Base-by-base conservation (phyloP, 1,139 yeast species). In the Candida albicans region DNA sequence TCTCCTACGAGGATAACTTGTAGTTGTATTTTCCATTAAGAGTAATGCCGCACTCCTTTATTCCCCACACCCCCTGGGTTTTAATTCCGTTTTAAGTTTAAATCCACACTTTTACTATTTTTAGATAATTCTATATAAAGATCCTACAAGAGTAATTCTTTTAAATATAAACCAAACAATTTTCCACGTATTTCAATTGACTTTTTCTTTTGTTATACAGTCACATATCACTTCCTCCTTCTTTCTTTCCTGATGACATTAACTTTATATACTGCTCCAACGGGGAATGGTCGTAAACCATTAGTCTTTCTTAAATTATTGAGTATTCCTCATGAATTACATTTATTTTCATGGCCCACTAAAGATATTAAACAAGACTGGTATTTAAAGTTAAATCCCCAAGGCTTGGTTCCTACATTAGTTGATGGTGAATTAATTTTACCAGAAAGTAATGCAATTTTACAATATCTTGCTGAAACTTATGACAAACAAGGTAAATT, bases 201-300 rank as follows among this genome's bases (percentile, higher is more conserved):
- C n/a, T n/a, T n/a, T n/a, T n/a, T n/a, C n/a, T n/a, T n/a, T n/a
- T n/a, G n/a, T n/a, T n/a, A n/a, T n/a, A n/a, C n/a, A n/a, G n/a
- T n/a, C n/a, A n/a, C n/a, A n/a, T n/a, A n/a, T n/a, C 25, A 35
- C 15, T 10, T 18, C 5, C 22, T 18, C 22, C 5, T 18, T 18
- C 22, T 13, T 39, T 18, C 11, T 30, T 29, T 25, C 11, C 25
- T 22, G 10, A 42, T 42, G 45, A 35, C 45, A 22, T 39, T 44
- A n/a, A 47, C 43, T 4, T 43, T 47, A 32, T 56, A 55, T 45
- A 47, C 58, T 30, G 51, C 47, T 30, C 48, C 49, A 38, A 54
- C 61, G 11, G 56, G 58, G 14, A 57, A 56, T 42, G 59, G 59
- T n/a, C 41, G 47, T 48, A 56, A 56, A 39, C 51, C 57, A 26